A percentile compares a stretch with the other conserved stretches of the same genome.
Conservation (phyloP, 805 yeast species). For the Metschnikowia arizonensis region DNA sequence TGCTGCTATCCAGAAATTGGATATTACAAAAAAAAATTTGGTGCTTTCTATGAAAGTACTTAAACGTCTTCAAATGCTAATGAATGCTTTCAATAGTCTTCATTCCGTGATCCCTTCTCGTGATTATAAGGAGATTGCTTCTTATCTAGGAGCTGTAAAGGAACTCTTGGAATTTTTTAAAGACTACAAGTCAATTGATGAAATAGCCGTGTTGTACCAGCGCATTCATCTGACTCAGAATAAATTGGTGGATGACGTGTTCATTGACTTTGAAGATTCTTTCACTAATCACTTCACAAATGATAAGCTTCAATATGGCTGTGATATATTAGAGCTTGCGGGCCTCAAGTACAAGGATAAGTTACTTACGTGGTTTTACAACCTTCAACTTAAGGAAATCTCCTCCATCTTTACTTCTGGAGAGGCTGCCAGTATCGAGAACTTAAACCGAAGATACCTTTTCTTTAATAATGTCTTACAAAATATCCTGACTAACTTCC, state of each 20-base stretch:
- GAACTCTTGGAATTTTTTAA: conserved; percentile 71
- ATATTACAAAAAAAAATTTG: conserved; percentile 77
- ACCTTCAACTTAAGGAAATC: conserved; percentile 67
- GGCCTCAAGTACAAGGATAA: conserved; percentile 54
- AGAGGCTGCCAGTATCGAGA: conserved; percentile 94
- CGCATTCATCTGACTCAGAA: conserved; percentile 56
- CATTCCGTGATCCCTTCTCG: conserved; percentile 43
- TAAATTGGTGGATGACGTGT: conserved; percentile 62
- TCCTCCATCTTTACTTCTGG: conserved; percentile 72
- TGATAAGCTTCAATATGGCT: conserved; percentile 53
- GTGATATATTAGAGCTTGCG: conserved; percentile 65
- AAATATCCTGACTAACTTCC: conserved; percentile 50
- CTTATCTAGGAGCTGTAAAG: conserved; percentile 63
- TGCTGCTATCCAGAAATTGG: conserved; percentile 69
- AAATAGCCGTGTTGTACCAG: conserved; percentile 63
- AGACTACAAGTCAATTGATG: conserved; percentile 78
- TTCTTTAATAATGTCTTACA: conserved; percentile 71
- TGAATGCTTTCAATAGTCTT: conserved; percentile 66
- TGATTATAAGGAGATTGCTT: conserved; percentile 53
- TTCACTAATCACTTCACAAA: conserved; percentile 28
- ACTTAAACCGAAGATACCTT: conserved; percentile 73
- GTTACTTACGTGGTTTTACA: conserved; percentile 70
- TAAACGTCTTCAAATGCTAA: conserved; percentile 81
- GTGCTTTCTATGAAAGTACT: conserved; percentile 81
- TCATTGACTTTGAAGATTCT: conserved; percentile 61